Conservation (phyloP, 2,329 filamentous ascomycete genomes). For the Boeremia exigua region DNA sequence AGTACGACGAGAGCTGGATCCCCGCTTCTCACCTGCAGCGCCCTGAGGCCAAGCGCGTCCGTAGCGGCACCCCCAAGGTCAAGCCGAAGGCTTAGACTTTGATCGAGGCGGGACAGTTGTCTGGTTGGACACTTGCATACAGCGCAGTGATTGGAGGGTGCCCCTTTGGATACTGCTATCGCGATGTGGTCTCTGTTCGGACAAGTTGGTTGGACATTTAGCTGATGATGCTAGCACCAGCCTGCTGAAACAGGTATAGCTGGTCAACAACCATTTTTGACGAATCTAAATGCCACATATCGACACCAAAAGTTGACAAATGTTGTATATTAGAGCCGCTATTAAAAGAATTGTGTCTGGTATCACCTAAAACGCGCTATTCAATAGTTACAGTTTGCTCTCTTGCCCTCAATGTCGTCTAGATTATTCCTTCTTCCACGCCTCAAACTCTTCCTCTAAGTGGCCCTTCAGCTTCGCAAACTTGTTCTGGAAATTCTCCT, state of each 20-base stretch:
- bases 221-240: background rate
- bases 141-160: background rate
- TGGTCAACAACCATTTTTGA: conserved; percentile 1
- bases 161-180: background rate
- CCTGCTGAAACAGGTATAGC: background rate
- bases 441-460: conserved; percentile 74
- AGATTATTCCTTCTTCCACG: conserved; percentile 65
- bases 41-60: conserved; percentile 71
- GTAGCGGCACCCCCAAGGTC: conserved; percentile 53
- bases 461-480: conserved; percentile 79
- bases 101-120: background rate
- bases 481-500: conserved; percentile 72
- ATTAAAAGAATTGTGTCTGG: conserved; percentile 11
- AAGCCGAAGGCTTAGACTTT: conserved; percentile 37
- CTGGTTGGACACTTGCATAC: background rate
- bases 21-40: conserved; percentile 87
- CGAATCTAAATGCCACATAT: conserved; percentile 21
- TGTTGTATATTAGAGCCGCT: conserved; percentile 27
- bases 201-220: background rate
- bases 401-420: background rate
- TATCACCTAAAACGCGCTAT: background rate
- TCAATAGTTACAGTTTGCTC: background rate
- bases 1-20: conserved; percentile 95
- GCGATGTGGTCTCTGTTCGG: background rate
- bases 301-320: conserved; percentile 20